A percentile compares a stretch with the other conserved stretches of the same genome.
phyloP scores from a whole-genome alignment of 805 yeast genomes.

The Metschnikowia proteae region DNA sequence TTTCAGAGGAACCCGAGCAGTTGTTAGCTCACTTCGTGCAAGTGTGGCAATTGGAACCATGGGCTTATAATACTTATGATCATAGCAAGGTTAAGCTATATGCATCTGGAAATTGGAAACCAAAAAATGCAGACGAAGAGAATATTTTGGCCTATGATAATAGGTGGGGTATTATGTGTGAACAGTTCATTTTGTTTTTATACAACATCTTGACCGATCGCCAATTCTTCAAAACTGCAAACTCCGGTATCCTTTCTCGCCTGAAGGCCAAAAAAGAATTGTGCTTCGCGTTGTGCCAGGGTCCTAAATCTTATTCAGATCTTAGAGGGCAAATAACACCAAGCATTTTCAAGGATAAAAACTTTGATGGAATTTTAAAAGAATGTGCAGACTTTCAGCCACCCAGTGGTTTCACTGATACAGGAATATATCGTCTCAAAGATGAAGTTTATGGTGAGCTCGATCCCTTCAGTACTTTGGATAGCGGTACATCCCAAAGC shows the following conservation, averaged over 20 bases:
- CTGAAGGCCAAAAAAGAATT: constrained; percentile 37
- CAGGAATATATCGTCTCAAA: constrained; percentile 67
- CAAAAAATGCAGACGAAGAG: constrained; percentile 41
- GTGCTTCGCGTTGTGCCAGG: constrained; percentile 47
- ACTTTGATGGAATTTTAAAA: constrained; percentile 49
- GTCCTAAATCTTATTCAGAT: constrained; percentile 32
- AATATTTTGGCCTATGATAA: constrained; percentile 46
- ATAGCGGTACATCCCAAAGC: constrained; percentile 46
- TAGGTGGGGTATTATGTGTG: constrained; percentile 40
- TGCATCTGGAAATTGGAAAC: constrained; percentile 1
- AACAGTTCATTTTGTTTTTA: constrained; percentile 40
- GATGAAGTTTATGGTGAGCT: constrained; percentile 48
- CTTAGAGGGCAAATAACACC: constrained; percentile 23
- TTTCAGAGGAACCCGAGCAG: constrained; percentile 36
- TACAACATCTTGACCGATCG: constrained; percentile 44
- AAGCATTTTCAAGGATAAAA: constrained; percentile 26
- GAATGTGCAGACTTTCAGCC: constrained; percentile 64
- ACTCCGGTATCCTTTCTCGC: neutral
- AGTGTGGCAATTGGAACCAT: constrained; percentile 51
- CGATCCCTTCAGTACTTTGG: constrained; percentile 45
- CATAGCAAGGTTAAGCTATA: neutral
- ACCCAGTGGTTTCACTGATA: constrained; percentile 55
- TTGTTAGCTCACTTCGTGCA: constrained; percentile 39
- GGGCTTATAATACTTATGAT: constrained; percentile 17
- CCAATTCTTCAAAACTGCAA: constrained; percentile 20